Base-by-base conservation (phyloP, 2,329 filamentous ascomycete species). In the Sclerotinia nivalis region DNA sequence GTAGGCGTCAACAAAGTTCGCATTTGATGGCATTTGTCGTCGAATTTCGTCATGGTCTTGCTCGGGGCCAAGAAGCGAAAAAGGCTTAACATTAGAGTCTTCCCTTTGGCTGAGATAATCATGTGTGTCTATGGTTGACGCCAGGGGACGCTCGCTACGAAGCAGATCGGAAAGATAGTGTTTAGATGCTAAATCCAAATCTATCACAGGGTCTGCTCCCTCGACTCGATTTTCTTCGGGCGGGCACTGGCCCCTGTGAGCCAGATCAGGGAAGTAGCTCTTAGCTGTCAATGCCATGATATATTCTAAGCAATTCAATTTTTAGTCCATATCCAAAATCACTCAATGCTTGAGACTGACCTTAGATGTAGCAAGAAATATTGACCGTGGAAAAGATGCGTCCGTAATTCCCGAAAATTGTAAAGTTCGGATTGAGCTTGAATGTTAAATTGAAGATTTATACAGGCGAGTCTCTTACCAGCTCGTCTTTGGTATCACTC, bases 1-100 rank as follows among this genome's bases (percentile, higher is more conserved):
- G 59, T 80, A 82, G 0, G 80, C 73, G 65, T 82, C 81, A n/a
- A 34, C 25, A 6, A 58, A 55, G 2, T 6, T 68, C 13, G 45
- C 34, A 31, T 56, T 9, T 7, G 22, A 34, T n/a, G 62, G 55
- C 31, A 70, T 49, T 43, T 70, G 64, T 10, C 40, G 52, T 56
- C 28, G 62, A 25, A 70, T 31, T 43, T 70, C 64, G 25, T 60
- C 50, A 40, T 34, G 52, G 9, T 20, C 40, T n/a, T 45, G 40
- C 28, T 31, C 31, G 25, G 28, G 9, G 22, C 22, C 18, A 10
- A 67, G 50, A 37, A 67, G 52, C 13, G 65, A 67, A 28, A 67
- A 67, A 22, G 65, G 52, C 20, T 67, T 15, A 25, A 67, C 40
- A 15, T 20, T 34, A 34, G 20, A 22, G 22, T 25, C 52, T 20